Conservation (phyloP, 192 early-diverging fungal species). For the Bifiguratus adelaidae region DNA sequence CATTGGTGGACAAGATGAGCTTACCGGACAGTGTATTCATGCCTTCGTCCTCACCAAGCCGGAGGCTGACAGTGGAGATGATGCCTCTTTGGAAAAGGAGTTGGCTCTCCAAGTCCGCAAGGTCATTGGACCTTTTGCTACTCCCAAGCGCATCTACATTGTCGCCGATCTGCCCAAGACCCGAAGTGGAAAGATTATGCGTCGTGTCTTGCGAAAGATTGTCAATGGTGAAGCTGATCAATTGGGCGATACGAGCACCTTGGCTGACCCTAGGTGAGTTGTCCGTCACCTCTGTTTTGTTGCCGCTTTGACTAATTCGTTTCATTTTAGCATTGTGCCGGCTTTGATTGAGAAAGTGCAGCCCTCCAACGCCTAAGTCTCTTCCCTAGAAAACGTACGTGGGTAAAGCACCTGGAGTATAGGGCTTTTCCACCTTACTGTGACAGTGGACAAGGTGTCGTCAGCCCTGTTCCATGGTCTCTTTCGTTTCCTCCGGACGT, state of each 20-base stretch:
- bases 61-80: slow-evolving; percentile 29
- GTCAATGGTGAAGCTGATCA: slow-evolving; percentile 74
- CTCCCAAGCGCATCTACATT: slow-evolving; percentile 78
- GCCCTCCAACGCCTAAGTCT: too few species aligned
- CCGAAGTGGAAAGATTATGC: slow-evolving; percentile 93
- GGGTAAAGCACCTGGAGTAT: too few species aligned
- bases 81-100: slow-evolving; percentile 36
- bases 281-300: slow-evolving; percentile 6
- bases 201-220: slow-evolving; percentile 89
- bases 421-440: too few species aligned
- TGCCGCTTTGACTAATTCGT: slow-evolving; percentile 16
- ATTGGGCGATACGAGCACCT: slow-evolving; percentile 80
- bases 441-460: too few species aligned
- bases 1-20: slow-evolving; percentile 76
- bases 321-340: slow-evolving; percentile 10
- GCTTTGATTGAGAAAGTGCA: slow-evolving; percentile 28
- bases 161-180: slow-evolving; percentile 92
- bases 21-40: slow-evolving; percentile 87
- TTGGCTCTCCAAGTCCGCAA: slow-evolving; percentile 71
- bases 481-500: too few species aligned
- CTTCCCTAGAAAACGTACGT: too few species aligned
- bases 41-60: slow-evolving; percentile 77
- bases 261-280: slow-evolving; percentile 58
- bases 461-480: too few species aligned
- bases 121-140: slow-evolving; percentile 89